These are phyloP conservation scores for Codiaeum variegatum DNA, from an alignment of 441 rosid species.

Conservation along the genomic window DNA sequence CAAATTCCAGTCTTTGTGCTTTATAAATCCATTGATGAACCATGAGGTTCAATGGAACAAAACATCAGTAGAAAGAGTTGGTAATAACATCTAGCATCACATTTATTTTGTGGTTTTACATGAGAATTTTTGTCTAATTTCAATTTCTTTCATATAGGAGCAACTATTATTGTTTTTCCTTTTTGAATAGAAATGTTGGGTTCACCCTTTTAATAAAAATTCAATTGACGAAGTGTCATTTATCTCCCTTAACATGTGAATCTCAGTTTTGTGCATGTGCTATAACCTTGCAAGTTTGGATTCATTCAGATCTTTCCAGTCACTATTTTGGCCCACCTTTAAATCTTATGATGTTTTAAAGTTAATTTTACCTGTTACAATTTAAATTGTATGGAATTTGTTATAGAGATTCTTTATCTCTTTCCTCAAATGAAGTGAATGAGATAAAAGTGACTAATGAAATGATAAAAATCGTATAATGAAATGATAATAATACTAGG, in stretches of 20 bases:
- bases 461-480: too few species aligned
- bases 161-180: neutral
- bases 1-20: constrained; percentile 89
- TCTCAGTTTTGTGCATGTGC: neutral
- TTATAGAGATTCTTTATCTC: too few species aligned
- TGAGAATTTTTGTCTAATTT: neutral
- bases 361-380: too few species aligned
- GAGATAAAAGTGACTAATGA: too few species aligned
- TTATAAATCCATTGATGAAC: constrained; percentile 55
- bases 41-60: constrained; percentile 30
- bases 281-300: neutral
- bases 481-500: too few species aligned
- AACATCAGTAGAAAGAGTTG: constrained; percentile 33
- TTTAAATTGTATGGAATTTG: too few species aligned
- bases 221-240: too few species aligned
- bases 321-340: neutral
- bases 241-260: too few species aligned
- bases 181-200: neutral
- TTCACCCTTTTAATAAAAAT: neutral
- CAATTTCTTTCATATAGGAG: neutral
- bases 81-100: constrained; percentile 24
- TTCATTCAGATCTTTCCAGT: neutral
- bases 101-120: neutral
- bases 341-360: neutral
- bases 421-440: too few species aligned